A percentile compares a stretch with the other conserved stretches of the same genome.
phyloP scores from a whole-genome alignment of 768 basidiomycete species.

The Suillus alpinus region DNA sequence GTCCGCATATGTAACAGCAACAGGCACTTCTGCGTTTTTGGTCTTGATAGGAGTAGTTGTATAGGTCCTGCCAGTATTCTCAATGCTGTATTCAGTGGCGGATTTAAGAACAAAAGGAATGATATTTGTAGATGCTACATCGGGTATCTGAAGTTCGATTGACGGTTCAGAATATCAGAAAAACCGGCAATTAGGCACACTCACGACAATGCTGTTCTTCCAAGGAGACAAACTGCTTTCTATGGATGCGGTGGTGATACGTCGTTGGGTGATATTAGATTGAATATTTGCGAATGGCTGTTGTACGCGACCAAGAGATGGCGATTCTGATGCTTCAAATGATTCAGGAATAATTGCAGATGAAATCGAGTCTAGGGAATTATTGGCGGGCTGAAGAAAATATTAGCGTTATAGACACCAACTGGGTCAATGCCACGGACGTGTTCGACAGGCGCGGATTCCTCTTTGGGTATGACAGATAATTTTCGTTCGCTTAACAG shows the following conservation, averaged over 20 bases:
- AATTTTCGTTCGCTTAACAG: neutral
- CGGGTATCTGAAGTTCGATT: neutral
- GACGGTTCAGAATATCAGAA: neutral
- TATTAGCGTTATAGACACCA: neutral
- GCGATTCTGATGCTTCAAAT: neutral
- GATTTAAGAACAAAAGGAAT: neutral
- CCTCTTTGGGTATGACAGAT: neutral
- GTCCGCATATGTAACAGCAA: conserved; percentile 36
- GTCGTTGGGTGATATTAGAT: neutral
- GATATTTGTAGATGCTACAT: neutral
- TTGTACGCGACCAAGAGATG: neutral
- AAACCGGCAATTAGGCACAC: neutral
- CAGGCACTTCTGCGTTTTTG: neutral
- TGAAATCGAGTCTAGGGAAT: neutral
- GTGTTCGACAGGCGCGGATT: neutral
- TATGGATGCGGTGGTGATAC: neutral
- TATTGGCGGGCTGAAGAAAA: neutral
- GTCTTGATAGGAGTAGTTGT: neutral
- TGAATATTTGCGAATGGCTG: neutral
- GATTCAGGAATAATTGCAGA: neutral
- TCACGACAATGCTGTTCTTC: neutral
- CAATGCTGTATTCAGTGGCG: neutral
- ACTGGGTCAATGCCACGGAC: neutral
- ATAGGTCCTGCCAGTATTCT: neutral
- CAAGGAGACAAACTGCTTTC: neutral